Evolutionary conservation across 331 rosid species (phyloP).

Genomic region (Erythrophleum ivorense): DNA sequence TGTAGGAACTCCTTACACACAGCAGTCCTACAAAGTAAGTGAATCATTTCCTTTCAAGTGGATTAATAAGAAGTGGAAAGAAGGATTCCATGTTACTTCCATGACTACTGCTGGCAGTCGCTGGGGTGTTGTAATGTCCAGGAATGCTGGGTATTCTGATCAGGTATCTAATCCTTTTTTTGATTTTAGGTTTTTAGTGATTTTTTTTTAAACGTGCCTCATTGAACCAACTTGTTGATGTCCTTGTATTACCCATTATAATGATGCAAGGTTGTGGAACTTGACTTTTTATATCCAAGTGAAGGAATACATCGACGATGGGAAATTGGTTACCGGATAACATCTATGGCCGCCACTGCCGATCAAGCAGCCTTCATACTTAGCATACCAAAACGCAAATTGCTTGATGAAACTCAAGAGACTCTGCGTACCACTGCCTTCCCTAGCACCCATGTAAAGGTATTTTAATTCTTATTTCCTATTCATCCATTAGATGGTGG

Average conservation of each 20-base stretch:
- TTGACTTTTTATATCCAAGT: slow-evolving; percentile 91
- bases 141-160: slow-evolving; percentile 94
- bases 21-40: slow-evolving; percentile 91
- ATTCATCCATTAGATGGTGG: not conserved
- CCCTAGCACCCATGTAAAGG: slow-evolving; percentile 98
- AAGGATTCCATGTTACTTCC: slow-evolving; percentile 96
- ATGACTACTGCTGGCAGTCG: slow-evolving; percentile 97
- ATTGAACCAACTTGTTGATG: slow-evolving; percentile 2
- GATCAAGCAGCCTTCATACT: slow-evolving; percentile 96
- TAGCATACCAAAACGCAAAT: slow-evolving; percentile 92
- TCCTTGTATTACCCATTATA: not conserved
- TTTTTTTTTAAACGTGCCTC: not conserved
- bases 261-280: slow-evolving; percentile 85
- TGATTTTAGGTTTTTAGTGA: not conserved
- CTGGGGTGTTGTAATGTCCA: slow-evolving; percentile 97
- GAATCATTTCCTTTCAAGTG: slow-evolving; percentile 93
- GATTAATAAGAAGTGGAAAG: slow-evolving; percentile 97
- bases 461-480: slow-evolving; percentile 40
- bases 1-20: slow-evolving; percentile 88
- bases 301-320: slow-evolving; percentile 94
- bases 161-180: slow-evolving; percentile 59
- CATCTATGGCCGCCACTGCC: slow-evolving; percentile 92
- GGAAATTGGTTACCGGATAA: slow-evolving; percentile 87
- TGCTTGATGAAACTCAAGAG: slow-evolving; percentile 90
- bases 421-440: slow-evolving; percentile 94